Conservation (phyloP, 768 basidiomycete genomes). For the Psilocybe subaeruginosa region DNA sequence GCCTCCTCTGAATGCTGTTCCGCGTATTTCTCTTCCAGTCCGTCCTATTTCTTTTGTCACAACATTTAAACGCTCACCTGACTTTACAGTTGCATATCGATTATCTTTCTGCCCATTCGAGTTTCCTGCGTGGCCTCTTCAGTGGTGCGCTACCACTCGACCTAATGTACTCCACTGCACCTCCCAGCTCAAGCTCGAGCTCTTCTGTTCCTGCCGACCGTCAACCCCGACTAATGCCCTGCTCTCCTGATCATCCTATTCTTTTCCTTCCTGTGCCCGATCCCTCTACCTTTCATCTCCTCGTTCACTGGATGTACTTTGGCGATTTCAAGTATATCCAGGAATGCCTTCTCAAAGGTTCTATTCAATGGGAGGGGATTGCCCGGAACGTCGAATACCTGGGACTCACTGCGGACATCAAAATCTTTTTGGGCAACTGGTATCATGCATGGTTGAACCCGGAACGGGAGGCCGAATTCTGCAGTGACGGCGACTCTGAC, state of each 20-base stretch:
- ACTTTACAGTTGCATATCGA: slow-evolving; percentile 72
- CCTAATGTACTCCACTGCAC: slow-evolving; percentile 45
- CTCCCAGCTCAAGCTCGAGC: slow-evolving; percentile 24
- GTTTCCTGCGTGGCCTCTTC: slow-evolving; percentile 71
- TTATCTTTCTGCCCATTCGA: slow-evolving; percentile 82
- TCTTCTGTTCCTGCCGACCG: slow-evolving; percentile 50
- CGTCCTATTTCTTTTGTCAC: slow-evolving; percentile 20
- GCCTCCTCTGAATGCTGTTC: slow-evolving; percentile 50
- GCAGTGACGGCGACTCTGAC: slow-evolving; percentile 41
- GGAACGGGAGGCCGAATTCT: slow-evolving; percentile 26
- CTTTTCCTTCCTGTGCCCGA: slow-evolving; percentile 79
- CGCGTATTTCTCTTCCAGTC: slow-evolving; percentile 68
- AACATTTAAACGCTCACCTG: slow-evolving; percentile 2
- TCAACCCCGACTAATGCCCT: slow-evolving; percentile 71
- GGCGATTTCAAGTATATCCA: slow-evolving; percentile 69
- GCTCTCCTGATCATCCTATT: slow-evolving; percentile 65
- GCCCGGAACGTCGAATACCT: slow-evolving; percentile 91
- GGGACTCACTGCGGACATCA: slow-evolving; percentile 74
- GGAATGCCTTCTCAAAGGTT: slow-evolving; percentile 62
- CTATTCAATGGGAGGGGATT: slow-evolving; percentile 83
- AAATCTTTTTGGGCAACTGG: slow-evolving; percentile 76
- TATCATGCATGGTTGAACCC: slow-evolving; percentile 65
- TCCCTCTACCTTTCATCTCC: slow-evolving; percentile 67
- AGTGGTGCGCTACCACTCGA: slow-evolving; percentile 67
- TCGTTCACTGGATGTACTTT: slow-evolving; percentile 85